These are phyloP conservation scores for Ceratobasidium sp. DNA, from an alignment of 1,284 basidiomycete genomes.

Conservation along the genomic window DNA sequence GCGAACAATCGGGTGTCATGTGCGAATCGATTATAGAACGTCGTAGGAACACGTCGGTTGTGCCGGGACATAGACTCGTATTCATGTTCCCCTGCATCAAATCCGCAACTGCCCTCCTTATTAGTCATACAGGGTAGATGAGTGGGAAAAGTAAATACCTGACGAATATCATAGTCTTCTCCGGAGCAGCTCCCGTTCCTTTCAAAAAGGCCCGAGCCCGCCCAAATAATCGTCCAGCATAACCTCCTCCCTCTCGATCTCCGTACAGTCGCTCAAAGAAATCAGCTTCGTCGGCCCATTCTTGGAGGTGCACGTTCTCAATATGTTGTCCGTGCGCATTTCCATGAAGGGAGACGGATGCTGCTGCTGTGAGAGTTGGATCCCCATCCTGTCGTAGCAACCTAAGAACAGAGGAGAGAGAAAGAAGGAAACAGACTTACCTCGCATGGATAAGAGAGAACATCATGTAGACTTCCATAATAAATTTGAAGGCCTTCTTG, in stretches of 20 bases:
- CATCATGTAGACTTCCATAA: conserved; percentile 91
- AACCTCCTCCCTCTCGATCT: conserved; percentile 49
- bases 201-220: conserved; percentile 80
- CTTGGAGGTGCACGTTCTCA: conserved; percentile 89
- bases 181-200: conserved; percentile 68
- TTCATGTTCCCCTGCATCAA: conserved; percentile 95
- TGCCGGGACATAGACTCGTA: conserved; percentile 93
- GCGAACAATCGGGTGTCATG: conserved; percentile 76
- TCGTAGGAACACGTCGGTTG: conserved; percentile 85
- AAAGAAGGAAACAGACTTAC: conserved; percentile 56
- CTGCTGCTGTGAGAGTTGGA: conserved; percentile 79
- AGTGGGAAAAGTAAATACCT: conserved; percentile 63
- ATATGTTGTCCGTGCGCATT: conserved; percentile 87
- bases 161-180: conserved; percentile 85
- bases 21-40: conserved; percentile 89
- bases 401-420: background rate
- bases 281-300: conserved; percentile 76
- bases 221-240: conserved; percentile 75
- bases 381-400: conserved; percentile 77
- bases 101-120: conserved; percentile 70
- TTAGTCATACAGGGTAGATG: conserved; percentile 4
- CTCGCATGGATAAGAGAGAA: conserved; percentile 93
- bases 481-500: conserved; percentile 73
- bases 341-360: conserved; percentile 81
- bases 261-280: conserved; percentile 83